These are phyloP conservation scores for Leccinum subgranulosum DNA, from an alignment of 768 basidiomycete species.

Conservation along the genomic window DNA sequence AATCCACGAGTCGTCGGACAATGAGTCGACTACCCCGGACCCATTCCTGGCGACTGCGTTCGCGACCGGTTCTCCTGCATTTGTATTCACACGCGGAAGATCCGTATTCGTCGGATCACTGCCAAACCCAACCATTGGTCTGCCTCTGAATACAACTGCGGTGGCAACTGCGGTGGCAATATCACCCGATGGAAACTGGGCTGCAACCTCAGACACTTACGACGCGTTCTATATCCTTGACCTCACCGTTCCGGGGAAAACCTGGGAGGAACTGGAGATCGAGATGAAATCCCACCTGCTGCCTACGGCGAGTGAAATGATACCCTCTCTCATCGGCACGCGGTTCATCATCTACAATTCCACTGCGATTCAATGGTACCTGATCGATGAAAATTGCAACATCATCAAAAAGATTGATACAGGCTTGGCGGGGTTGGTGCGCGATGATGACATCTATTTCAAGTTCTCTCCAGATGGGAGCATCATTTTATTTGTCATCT, in stretches of 20 bases:
- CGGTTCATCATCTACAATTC: conserved; percentile 6
- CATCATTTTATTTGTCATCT: conserved; percentile 2
- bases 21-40: background rate
- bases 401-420: conserved; percentile 8
- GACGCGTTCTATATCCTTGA: conserved; percentile 10
- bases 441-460: background rate
- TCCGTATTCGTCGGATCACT: background rate
- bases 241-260: background rate
- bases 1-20: background rate
- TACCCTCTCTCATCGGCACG: conserved; percentile 7
- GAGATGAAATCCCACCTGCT: background rate
- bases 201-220: conserved; percentile 7
- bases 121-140: background rate
- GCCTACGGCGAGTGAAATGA: rapidly evolving
- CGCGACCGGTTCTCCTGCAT: conserved; percentile 5
- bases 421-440: background rate
- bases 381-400: conserved; percentile 2
- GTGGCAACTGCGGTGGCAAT: conserved; percentile 5
- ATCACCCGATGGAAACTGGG: conserved; percentile 19
- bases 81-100: background rate
- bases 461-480: conserved; percentile 14
- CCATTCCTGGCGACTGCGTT: background rate
- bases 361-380: background rate
- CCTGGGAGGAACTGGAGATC: background rate
- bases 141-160: background rate